Evolutionary conservation across 2,329 filamentous ascomycete species (phyloP), one percentile per base, ranked within the genome.

Genomic region (Cercospora zeina): DNA sequence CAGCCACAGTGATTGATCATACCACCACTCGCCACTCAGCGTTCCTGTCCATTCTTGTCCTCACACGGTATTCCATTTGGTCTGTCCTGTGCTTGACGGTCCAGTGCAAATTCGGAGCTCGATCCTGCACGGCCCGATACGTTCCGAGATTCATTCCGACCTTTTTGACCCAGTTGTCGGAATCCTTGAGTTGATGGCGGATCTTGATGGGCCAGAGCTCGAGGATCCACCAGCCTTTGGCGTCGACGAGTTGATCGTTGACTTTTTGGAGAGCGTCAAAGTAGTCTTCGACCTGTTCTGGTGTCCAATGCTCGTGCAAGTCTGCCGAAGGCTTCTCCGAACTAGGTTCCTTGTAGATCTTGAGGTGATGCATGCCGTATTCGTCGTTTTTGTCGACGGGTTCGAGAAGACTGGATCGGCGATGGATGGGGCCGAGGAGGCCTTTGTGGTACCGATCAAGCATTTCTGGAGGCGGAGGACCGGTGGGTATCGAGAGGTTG

Each of bases 171-270:
- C 77, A 80, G 3, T 69, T 64, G 8, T 75, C 72, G 0, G 67
- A 63, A 5, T 68, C 64, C 27, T 70, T 67, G 8, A 69, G 68
- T 65, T 75, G 71, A 1, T 78, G 58, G 1, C 72, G 66, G 2
- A 79, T 71, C 59, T 79, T 77, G 8, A 80, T 71, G 0, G 78
- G 78, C 76, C 75, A 79, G 16, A 77, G 62, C 63, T 80, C 78
- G 1, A 80, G 69, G 3, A 79, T 63, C 78, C 78, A 80, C 78
- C 78, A 80, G 3, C 67, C 65, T 53, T 74, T 77, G 0, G 74
- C 74, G 10, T 73, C 54, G 1, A 62, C 69, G 2, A 80, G 70
- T 63, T 77, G 74, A 56, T 80, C 78, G 51, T 79, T 79, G 51
- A 79, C 70, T 0, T 71, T 69, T n/a, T 74, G 68, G n/a, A 77